Conservation (phyloP, 768 basidiomycete genomes). For the Pleurotus ostreatus region DNA sequence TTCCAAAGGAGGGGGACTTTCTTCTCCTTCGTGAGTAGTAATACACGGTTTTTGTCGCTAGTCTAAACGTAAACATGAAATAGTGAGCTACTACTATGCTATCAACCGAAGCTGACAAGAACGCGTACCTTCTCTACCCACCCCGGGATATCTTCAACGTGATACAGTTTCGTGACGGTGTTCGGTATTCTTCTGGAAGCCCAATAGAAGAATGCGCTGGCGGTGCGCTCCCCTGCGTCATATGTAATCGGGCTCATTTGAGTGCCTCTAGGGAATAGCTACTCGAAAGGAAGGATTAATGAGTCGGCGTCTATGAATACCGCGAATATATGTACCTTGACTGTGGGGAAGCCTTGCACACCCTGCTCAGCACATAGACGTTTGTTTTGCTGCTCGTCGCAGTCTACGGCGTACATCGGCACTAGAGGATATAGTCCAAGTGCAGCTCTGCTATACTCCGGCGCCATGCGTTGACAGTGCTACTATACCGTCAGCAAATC, state of each 20-base stretch:
- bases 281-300: conserved; percentile 6
- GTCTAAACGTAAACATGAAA: conserved; percentile 16
- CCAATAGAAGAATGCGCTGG: conserved; percentile 71
- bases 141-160: conserved; percentile 48
- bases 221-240: conserved; percentile 65
- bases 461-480: conserved; percentile 85
- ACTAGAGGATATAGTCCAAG: conserved; percentile 74
- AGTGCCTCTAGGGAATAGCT: conserved; percentile 79
- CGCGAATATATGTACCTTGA: conserved; percentile 52
- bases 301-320: too few species aligned
- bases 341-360: conserved; percentile 89
- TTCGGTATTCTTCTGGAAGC: conserved; percentile 73
- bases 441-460: conserved; percentile 84
- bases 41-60: conserved; percentile 45
- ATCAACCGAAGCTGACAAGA: background rate
- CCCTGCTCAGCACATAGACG: conserved; percentile 79
- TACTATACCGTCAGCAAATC: conserved; percentile 20
- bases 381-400: conserved; percentile 80
- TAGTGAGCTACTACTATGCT: background rate
- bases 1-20: conserved; percentile 79
- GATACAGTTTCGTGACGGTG: conserved; percentile 56
- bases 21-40: conserved; percentile 73
- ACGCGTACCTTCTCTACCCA: conserved; percentile 68
- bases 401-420: conserved; percentile 91
- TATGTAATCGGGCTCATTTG: conserved; percentile 60